Evolutionary conservation across 1,284 basidiomycete genomes (phyloP).

Genomic region (Marasmius sp.): DNA sequence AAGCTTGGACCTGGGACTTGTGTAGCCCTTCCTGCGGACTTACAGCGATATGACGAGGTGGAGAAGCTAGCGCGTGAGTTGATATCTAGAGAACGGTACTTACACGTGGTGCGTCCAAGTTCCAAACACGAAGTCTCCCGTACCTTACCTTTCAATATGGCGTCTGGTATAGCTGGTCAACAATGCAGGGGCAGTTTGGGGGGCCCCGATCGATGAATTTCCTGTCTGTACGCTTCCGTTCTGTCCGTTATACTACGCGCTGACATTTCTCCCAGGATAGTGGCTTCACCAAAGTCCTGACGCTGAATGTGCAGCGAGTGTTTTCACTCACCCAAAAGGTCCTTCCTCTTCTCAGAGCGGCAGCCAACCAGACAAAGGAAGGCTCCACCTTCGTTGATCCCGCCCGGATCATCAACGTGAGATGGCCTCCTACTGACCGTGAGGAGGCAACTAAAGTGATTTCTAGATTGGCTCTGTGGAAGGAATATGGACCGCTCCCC

Average conservation of each 20-base stretch:
- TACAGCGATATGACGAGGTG: slow-evolving; percentile 60
- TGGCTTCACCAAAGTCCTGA: slow-evolving; percentile 61
- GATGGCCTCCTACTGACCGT: slow-evolving; percentile 17
- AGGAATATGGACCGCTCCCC: slow-evolving; percentile 49
- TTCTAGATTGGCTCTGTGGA: slow-evolving; percentile 65
- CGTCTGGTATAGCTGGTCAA: slow-evolving; percentile 47
- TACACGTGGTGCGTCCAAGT: slow-evolving; percentile 41
- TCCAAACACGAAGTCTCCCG: background rate
- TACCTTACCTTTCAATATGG: background rate
- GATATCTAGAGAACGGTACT: slow-evolving; percentile 46
- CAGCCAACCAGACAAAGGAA: slow-evolving; percentile 41
- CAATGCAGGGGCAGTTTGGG: slow-evolving; percentile 72
- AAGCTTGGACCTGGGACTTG: slow-evolving; percentile 57
- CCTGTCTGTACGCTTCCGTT: slow-evolving; percentile 34
- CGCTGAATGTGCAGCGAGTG: slow-evolving; percentile 67
- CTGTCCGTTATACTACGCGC: background rate
- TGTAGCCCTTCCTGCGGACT: slow-evolving; percentile 58
- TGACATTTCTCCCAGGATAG: slow-evolving; percentile 38
- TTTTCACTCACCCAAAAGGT: slow-evolving; percentile 72
- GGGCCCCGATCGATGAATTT: slow-evolving; percentile 54
- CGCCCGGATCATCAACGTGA: slow-evolving; percentile 64
- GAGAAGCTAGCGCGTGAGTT: slow-evolving; percentile 54
- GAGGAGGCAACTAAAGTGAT: background rate
- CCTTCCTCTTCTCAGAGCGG: slow-evolving; percentile 59
- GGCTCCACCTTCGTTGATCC: slow-evolving; percentile 43